Evolutionary conservation across 768 basidiomycete genomes (phyloP), one percentile per base, ranked within the genome.

Genomic region (Crassisporium funariophilum): DNA sequence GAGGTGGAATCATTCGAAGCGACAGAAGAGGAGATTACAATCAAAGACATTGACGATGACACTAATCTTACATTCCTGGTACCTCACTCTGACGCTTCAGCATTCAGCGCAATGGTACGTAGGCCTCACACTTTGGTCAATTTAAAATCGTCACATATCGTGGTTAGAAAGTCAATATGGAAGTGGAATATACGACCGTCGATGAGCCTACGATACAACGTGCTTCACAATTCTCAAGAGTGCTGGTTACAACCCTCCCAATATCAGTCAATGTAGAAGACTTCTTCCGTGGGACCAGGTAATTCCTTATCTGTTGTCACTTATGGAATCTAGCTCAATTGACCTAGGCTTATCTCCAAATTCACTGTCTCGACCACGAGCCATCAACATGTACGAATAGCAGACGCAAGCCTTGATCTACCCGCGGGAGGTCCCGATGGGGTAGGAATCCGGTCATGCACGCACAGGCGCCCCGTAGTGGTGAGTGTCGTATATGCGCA

Each of bases 181-280:
- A 76, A 24, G 76, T 88, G 13, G 81, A 84, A 41, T 98, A 97
- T 64, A 70, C 65, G 5, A 88, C 89, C 0, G 59, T 57, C 5
- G 53, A 68, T 1, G 79, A 86, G 48, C 76, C 83, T 1, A 66
- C 66, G 3, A 53, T 85, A 4, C 64, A 65, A 12, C 78, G 92
- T 27, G 77, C 65, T 4, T 63, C 91, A 20, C 72, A 70, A 29
- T 71, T 80, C 22, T 74, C 78, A 10, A 76, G 79, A 47, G 65
- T 75, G 2, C 72, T 95, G 4, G 73, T 78, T 11, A 83, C 86
- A 5, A 77, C 86, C 0, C 73, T 98, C 3, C 95, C 95, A 0
- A 74, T 99, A 35, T 82, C 88, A 2, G 89, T 98, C 47, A 97
- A 95, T 47, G 95, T 98, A 0, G 90, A 98, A 66, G 97, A 99